Base-by-base conservation (phyloP, 257 asterid genomes). In the Cordia subcordata region DNA sequence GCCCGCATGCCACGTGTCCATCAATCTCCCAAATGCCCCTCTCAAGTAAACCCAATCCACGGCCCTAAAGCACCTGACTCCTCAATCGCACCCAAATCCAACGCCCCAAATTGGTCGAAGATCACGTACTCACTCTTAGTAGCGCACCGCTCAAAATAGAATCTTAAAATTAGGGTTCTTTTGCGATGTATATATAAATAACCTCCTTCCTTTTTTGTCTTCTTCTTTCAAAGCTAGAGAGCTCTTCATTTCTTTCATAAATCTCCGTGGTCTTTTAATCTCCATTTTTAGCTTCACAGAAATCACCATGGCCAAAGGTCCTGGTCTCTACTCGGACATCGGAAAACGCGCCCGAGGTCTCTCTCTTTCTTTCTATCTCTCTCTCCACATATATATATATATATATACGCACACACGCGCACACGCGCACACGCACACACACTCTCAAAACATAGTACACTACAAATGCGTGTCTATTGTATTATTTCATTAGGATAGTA, bases 331-430 rank as follows among this genome's bases (percentile, higher is more conserved):
- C 96, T 19, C 89, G 16, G 95, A 83, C 45, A 87, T 90, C 67
- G 97, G 97, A 77, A 90, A 85, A 69, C 83, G 66, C 60, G 80
- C 96, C 55, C 63, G 95, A 80, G 98, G 98, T 87, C 53, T 40
- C 14, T 22, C 54, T 46, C 37, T 61, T 6, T 58, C 56, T n/a
- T 15, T n/a, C 1, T 8, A 8, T 16, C 2, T 27, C 11, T 13
- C 4, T 50, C 32, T 13, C 18, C 11, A 12, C 17, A 18, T 44
- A 8, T 14, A 6, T 10, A 11, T 33, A 15, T 21, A 44, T 58
- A 9, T 14, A 42, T 11, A 42, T 33, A 16, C 14, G 0, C 22
- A 11, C 38, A 37, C 10, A 20, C 10, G 63, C 11, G 0, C 4
- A 13, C 1, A 44, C 10, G 10, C 47, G 47, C 4, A 5, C 2